phyloP scores from a whole-genome alignment of 257 asterid species.

The Perilla frutescens region DNA sequence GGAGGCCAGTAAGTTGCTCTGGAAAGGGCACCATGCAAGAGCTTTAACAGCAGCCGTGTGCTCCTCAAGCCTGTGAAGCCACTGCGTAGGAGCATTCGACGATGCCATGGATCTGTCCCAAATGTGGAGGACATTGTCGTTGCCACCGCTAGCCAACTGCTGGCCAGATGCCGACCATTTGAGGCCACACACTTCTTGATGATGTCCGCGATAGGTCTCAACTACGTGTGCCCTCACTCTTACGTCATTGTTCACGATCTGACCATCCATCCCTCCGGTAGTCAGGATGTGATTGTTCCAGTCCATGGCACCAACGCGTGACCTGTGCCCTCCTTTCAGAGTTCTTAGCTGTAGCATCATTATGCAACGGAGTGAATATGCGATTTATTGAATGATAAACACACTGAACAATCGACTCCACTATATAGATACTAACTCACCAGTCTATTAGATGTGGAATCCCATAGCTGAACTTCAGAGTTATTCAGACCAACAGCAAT shows the following conservation, averaged over 20 bases:
- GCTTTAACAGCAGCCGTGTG: conserved; percentile 96
- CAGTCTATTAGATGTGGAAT: conserved; percentile 70
- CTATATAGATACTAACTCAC: conserved; percentile 39
- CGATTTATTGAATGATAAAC: not conserved
- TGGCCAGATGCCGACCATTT: conserved; percentile 95
- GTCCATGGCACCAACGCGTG: conserved; percentile 82
- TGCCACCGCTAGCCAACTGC: conserved; percentile 94
- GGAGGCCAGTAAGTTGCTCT: conserved; percentile 77
- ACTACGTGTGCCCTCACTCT: conserved; percentile 70
- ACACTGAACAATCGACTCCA: not conserved
- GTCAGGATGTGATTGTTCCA: conserved; percentile 94
- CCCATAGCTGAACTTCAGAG: conserved; percentile 95
- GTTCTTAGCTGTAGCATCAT: conserved; percentile 72
- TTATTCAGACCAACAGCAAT: conserved; percentile 82
- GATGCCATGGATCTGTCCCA: conserved; percentile 91
- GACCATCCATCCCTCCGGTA: conserved; percentile 96
- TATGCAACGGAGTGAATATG: not conserved
- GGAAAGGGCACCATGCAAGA: conserved; percentile 98
- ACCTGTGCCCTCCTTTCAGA: conserved; percentile 71
- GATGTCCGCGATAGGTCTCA: conserved; percentile 79
- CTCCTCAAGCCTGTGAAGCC: conserved; percentile 92
- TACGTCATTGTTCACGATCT: conserved; percentile 81
- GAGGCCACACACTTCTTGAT: conserved; percentile 91
- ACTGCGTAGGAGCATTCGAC: conserved; percentile 62
- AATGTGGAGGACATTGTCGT: conserved; percentile 87